These are phyloP conservation scores for Porphyrellus cyaneotinctus DNA, from an alignment of 768 basidiomycete genomes.

Conservation along the genomic window DNA sequence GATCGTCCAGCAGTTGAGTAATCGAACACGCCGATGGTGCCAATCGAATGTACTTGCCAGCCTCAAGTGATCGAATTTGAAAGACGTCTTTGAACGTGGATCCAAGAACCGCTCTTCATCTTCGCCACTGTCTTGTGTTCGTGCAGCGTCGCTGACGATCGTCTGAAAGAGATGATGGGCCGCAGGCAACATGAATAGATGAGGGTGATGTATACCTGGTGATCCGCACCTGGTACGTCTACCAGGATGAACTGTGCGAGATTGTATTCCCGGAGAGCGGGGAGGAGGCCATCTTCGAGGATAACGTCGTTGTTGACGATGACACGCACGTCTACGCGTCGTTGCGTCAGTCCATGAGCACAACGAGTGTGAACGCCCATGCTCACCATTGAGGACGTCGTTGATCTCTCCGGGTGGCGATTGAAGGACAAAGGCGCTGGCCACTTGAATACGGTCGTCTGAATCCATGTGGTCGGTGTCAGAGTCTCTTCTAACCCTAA, in stretches of 20 bases:
- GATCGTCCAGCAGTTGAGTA: neutral
- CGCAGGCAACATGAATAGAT: neutral
- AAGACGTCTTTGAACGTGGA: slow-evolving; percentile 73
- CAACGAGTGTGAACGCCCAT: neutral
- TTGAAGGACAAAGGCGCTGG: slow-evolving; percentile 78
- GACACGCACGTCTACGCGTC: slow-evolving; percentile 72
- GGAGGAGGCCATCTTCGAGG: slow-evolving; percentile 74
- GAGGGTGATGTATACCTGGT: slow-evolving; percentile 53
- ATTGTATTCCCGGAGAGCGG: slow-evolving; percentile 82
- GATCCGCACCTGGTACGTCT: slow-evolving; percentile 70
- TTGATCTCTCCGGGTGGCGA: slow-evolving; percentile 96
- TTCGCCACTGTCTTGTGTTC: slow-evolving; percentile 39
- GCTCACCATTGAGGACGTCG: slow-evolving; percentile 84
- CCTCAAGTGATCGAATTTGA: slow-evolving; percentile 80
- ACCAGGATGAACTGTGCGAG: slow-evolving; percentile 83
- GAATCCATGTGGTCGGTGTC: slow-evolving; percentile 28
- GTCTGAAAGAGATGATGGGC: slow-evolving; percentile 45
- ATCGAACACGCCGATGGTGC: neutral
- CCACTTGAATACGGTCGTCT: slow-evolving; percentile 63
- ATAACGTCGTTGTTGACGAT: slow-evolving; percentile 84
- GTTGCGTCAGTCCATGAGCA: neutral
- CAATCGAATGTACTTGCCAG: slow-evolving; percentile 49
- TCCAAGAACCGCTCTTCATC: slow-evolving; percentile 74
- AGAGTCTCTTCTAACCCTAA: slow-evolving; percentile 22
- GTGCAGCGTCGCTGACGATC: slow-evolving; percentile 73